Evolutionary conservation across 2,329 filamentous ascomycete species (phyloP), one percentile per base, ranked within the genome.

Genomic region (Ceratocystis albifundus): DNA sequence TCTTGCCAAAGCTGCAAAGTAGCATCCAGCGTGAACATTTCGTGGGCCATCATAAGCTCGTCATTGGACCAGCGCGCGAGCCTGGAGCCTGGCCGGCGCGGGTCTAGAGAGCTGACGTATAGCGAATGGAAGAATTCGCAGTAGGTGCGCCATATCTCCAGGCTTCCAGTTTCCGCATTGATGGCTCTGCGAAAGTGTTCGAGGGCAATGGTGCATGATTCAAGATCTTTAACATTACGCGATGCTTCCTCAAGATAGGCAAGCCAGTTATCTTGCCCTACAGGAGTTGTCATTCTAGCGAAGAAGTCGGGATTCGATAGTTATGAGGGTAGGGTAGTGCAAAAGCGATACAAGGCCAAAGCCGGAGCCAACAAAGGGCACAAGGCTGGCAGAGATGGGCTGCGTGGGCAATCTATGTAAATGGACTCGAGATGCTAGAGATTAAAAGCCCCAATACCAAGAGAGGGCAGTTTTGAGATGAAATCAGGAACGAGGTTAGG

Each of bases 41-140:
- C 87, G 70, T 83, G 82, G 63, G 86, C 88, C 68, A 89, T 77
- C 63, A 82, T 76, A 71, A 84, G 84, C 70, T 92, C 88, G 32
- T 91, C 88, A 32, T 84, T 81, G 5, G 85, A 76, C 82, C 84
- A 85, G 53, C 62, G 61, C 44, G 64, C 50, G 20, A 68, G 44
- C 44, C 28, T 61, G n/a, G 67, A 68, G 61, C 62, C 61, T 22
- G 41, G 45, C 3, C 46, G 50, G 55, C 65, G 59, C 15, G 68
- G 66, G 25, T 61, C 57, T 8, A 65, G 22, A 32, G 68, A 65
- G 48, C 66, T 62, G 70, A 84, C 83, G 64, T 80, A 86, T 10
- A 91, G 83, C 22, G 83, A 82, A 80, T 87, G 86, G 69, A 92
- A 85, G 75, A 87, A 93, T 71, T 91, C 85, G 74, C 87, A 89